Evolutionary conservation across 768 basidiomycete species (phyloP), one percentile per base, ranked within the genome.

Genomic region (Hypsizygus marmoreus): DNA sequence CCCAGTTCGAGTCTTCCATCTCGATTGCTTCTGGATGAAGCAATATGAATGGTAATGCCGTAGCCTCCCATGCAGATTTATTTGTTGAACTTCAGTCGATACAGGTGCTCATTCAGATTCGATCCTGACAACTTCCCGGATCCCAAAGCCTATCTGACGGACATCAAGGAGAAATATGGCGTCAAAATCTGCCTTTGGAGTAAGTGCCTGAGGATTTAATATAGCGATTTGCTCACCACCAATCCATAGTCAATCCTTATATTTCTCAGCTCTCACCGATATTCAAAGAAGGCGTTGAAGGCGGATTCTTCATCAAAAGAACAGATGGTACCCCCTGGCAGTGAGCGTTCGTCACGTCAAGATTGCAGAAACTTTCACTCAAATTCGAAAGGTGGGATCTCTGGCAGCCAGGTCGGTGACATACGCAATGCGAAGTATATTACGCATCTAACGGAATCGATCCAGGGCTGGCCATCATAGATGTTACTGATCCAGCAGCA

Each of bases 1-100:
- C 51, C 72, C 71, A 13, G 83, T 88, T 20, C 75, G 84, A 16
- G 85, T 88, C 2, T 84, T 88, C 68, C 86, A 90, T 54, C 59
- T 88, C 30, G 86, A 88, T 57, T 88, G 85, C 57, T 89, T 86
- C 61, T 84, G 82, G 81, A 84, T 82, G 81, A 82, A 81, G 55
- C 78, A 80, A 61, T 82, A 84, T 56, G 80, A 84, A 63, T 84
- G 82, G 82, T 77, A 42, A 37, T 65, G 53, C 54, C 3, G 9
- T 24, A 24, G 24, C 16, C 31, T 16, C 31, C n/a, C 26, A 13
- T 36, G 11, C 14, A 8, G 19, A 22, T 29, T 17, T 10, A n/a
- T 23, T 51, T 43, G 38, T 13, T 31, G 13, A 30, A 49, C 35
- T 60, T 60, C 52, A 51, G 54, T n/a, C 59, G 61, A 49, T 32